Conservation (phyloP, 2,329 filamentous ascomycete species). For the Verticillium longisporum region DNA sequence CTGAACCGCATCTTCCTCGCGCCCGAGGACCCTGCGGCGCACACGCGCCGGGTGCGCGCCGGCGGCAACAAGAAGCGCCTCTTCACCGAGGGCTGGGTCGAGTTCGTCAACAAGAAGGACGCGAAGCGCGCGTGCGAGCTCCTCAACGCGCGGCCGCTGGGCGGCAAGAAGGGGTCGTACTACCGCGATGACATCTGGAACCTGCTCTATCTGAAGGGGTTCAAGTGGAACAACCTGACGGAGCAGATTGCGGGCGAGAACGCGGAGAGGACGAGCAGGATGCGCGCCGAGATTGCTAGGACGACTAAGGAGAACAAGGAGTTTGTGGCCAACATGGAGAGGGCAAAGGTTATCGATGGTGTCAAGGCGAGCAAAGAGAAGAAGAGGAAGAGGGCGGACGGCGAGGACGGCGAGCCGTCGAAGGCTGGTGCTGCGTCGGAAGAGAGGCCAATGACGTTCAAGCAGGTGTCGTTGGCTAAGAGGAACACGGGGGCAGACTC, state of each 20-base stretch:
- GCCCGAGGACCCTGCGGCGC: slow-evolving; percentile 63
- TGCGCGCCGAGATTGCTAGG: slow-evolving; percentile 72
- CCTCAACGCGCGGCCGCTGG: slow-evolving; percentile 71
- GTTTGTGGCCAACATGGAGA: slow-evolving; percentile 74
- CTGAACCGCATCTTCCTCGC: slow-evolving; percentile 75
- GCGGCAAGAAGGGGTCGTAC: slow-evolving; percentile 76
- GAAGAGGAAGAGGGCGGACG: slow-evolving; percentile 30
- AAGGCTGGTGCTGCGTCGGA: slow-evolving; percentile 10
- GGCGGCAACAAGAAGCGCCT: slow-evolving; percentile 79
- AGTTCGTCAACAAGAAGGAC: slow-evolving; percentile 69
- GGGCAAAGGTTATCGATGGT: slow-evolving; percentile 69
- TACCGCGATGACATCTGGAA: slow-evolving; percentile 88
- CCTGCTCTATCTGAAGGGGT: slow-evolving; percentile 71
- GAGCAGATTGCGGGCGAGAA: slow-evolving; percentile 78
- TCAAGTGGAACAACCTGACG: slow-evolving; percentile 73
- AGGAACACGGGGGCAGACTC: slow-evolving; percentile 35
- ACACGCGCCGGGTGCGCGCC: slow-evolving; percentile 58
- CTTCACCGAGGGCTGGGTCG: slow-evolving; percentile 83
- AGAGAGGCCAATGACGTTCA: slow-evolving; percentile 48
- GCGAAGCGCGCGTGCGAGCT: slow-evolving; percentile 71
- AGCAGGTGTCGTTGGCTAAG: slow-evolving; percentile 54
- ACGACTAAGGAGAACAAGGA: slow-evolving; percentile 73
- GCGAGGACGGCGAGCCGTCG: slow-evolving; percentile 13
- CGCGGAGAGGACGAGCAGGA: slow-evolving; percentile 66
- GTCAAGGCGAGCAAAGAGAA: slow-evolving; percentile 57